A percentile compares a stretch with the other conserved stretches of the same genome.
These are phyloP conservation scores for Wallacemonas sp. DNA, from an alignment of 208 protist species.

Conservation along the genomic window DNA sequence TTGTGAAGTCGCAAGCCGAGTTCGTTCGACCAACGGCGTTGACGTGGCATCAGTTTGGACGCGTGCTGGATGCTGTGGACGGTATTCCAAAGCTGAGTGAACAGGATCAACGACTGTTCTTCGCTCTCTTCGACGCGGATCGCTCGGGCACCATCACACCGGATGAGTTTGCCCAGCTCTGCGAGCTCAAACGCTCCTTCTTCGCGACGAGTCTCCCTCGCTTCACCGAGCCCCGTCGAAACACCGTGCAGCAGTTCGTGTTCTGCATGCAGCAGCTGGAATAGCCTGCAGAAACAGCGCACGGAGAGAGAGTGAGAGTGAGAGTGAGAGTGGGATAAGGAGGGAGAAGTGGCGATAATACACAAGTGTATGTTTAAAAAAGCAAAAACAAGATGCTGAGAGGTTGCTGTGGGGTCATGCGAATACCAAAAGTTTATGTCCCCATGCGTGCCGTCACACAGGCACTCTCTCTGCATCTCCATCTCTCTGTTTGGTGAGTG, in stretches of 20 bases:
- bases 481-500: constrained; percentile 3
- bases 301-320: neutral
- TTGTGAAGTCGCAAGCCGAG: constrained; percentile 11
- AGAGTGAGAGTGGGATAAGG: neutral
- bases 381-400: too few species aligned
- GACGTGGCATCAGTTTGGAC: constrained; percentile 50
- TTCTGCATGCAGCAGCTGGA: constrained; percentile 82
- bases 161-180: constrained; percentile 52
- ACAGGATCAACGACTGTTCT: constrained; percentile 43
- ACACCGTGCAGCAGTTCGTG: constrained; percentile 64
- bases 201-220: constrained; percentile 48
- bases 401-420: too few species aligned
- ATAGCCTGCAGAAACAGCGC: constrained; percentile 11
- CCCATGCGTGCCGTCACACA: too few species aligned
- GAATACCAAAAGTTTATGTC: too few species aligned
- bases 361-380: too few species aligned
- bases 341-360: too few species aligned
- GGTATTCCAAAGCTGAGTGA: constrained; percentile 34
- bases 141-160: constrained; percentile 61
- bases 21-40: constrained; percentile 42
- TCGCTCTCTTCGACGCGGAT: constrained; percentile 55
- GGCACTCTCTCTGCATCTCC: too few species aligned
- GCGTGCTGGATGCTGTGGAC: constrained; percentile 33
- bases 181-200: constrained; percentile 38
- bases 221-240: constrained; percentile 53